Percentiles rank a stretch among this genome's conserved stretches.
These are phyloP conservation scores for Pestalotiopsis sp. DNA, from an alignment of 2,329 filamentous ascomycete genomes.

Conservation along the genomic window DNA sequence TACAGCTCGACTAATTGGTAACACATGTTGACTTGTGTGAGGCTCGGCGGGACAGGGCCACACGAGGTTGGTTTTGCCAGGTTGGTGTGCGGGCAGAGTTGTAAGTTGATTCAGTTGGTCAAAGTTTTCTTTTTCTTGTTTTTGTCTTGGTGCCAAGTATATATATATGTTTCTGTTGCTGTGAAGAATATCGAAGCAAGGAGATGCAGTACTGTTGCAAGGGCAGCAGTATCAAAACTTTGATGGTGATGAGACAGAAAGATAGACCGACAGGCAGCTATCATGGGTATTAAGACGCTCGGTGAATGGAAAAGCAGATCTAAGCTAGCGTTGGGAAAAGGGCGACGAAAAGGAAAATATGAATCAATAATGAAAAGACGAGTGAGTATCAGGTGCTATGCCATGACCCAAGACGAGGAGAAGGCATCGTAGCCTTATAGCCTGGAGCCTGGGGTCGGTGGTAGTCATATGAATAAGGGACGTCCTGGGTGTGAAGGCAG, in stretches of 20 bases:
- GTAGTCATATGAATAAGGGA: neutral
- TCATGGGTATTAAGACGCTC: neutral
- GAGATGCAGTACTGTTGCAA: conserved; percentile 2
- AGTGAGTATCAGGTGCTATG: conserved; percentile 7
- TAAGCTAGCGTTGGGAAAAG: conserved; percentile 4
- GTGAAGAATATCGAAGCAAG: conserved; percentile 4
- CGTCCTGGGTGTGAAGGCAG: conserved; percentile 6
- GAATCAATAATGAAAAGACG: neutral
- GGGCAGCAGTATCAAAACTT: neutral
- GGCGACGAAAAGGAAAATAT: conserved; percentile 8
- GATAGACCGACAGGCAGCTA: neutral
- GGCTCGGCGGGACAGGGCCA: neutral
- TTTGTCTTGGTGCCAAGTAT: neutral
- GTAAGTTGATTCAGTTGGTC: neutral
- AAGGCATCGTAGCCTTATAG: conserved; percentile 14
- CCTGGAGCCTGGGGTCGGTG: conserved; percentile 5
- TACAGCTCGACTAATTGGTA: conserved; percentile 85
- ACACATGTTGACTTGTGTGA: conserved; percentile 66
- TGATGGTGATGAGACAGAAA: neutral
- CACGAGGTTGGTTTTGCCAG: neutral
- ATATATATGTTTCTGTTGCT: neutral
- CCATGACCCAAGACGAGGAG: neutral
- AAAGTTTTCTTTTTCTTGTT: neutral
- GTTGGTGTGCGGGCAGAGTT: neutral
- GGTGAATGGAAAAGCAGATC: conserved; percentile 6